These are phyloP conservation scores for Aureobasidium sp. DNA, from an alignment of 2,329 filamentous ascomycete species.

Conservation along the genomic window DNA sequence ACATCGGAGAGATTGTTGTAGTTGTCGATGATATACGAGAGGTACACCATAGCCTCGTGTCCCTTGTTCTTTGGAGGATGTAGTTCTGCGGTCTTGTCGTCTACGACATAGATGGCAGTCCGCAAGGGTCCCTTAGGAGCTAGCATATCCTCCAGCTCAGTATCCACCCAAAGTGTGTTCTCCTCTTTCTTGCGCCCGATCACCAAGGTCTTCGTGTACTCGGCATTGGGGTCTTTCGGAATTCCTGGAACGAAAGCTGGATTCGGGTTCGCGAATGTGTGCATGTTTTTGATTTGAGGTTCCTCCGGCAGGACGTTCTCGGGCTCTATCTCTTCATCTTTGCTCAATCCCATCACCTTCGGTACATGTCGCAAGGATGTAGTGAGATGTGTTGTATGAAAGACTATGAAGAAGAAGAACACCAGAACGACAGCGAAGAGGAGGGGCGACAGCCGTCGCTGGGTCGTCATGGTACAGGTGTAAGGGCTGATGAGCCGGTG, in stretches of 20 bases:
- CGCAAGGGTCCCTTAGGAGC: conserved; percentile 29
- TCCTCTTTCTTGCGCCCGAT: conserved; percentile 47
- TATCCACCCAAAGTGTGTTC: conserved; percentile 49
- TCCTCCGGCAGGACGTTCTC: neutral
- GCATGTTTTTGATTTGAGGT: neutral
- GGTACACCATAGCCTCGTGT: conserved; percentile 56
- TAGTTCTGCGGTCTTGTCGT: conserved; percentile 41
- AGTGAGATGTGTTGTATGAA: conserved; percentile 32
- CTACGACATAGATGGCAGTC: conserved; percentile 46
- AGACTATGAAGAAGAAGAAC: conserved; percentile 30
- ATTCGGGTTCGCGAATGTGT: conserved; percentile 12
- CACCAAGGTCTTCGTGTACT: conserved; percentile 50
- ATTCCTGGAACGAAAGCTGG: conserved; percentile 25
- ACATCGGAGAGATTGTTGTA: conserved; percentile 55
- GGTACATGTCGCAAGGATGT: conserved; percentile 34
- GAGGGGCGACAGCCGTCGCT: conserved; percentile 20
- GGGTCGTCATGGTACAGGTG: neutral
- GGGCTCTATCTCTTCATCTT: conserved; percentile 22
- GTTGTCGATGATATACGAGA: conserved; percentile 55
- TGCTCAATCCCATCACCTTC: conserved; percentile 36
- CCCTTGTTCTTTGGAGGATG: conserved; percentile 53
- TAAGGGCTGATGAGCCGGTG: neutral
- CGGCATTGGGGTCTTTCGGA: conserved; percentile 39
- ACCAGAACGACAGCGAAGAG: conserved; percentile 22
- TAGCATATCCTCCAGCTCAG: conserved; percentile 41